Evolutionary conservation across 495 filamentous ascomycete species (phyloP).

Genomic region (Daldinia decipiens): DNA sequence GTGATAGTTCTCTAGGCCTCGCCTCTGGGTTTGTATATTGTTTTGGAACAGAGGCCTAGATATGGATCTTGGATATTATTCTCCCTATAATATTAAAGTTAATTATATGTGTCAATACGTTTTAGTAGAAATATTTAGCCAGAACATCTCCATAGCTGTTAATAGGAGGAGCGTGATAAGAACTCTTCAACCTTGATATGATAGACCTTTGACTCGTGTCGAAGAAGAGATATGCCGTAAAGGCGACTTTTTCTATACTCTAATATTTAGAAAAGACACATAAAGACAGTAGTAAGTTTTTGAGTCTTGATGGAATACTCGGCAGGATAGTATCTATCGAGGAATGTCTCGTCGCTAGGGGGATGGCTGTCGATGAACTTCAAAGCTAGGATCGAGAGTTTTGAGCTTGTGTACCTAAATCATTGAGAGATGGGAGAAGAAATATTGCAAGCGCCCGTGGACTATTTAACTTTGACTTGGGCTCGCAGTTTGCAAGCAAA

Average conservation of each 20-base stretch:
- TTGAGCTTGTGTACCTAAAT: neutral
- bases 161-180: neutral
- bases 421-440: neutral
- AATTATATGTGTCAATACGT: neutral
- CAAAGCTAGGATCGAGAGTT: neutral
- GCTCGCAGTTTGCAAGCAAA: neutral
- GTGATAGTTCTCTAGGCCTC: neutral
- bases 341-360: too few species aligned
- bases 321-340: too few species aligned
- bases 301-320: too few species aligned
- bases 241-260: too few species aligned
- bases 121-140: neutral
- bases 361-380: too few species aligned
- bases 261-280: too few species aligned
- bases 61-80: neutral
- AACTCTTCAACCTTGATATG: neutral
- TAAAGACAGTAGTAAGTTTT: too few species aligned
- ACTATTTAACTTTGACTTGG: neutral
- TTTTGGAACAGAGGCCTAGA: neutral
- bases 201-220: neutral
- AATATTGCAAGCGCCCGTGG: neutral
- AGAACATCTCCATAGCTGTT: neutral
- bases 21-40: neutral
- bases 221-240: neutral
- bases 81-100: neutral